These are phyloP conservation scores for Carpinus viminea DNA, from an alignment of 306 rosid species.

Conservation along the genomic window DNA sequence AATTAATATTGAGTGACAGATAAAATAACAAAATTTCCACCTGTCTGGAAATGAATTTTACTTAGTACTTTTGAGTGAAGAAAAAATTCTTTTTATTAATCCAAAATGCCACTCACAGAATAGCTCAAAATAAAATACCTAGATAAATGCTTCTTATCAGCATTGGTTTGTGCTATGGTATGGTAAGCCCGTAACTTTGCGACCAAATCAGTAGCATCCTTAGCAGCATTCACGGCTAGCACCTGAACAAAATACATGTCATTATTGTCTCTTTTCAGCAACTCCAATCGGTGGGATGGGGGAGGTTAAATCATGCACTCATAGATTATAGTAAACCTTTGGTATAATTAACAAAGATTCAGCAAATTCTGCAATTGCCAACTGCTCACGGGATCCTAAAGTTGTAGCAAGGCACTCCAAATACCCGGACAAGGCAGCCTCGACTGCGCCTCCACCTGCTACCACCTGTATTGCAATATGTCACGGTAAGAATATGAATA, in stretches of 20 bases:
- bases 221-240: slow-evolving; percentile 96
- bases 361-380: slow-evolving; percentile 98
- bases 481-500: slow-evolving; percentile 4
- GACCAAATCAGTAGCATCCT: slow-evolving; percentile 95
- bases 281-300: not conserved
- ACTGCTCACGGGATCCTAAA: slow-evolving; percentile 95
- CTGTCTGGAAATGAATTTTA: not conserved
- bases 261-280: slow-evolving; percentile 1
- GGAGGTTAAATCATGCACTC: not conserved
- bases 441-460: slow-evolving; percentile 99
- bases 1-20: not conserved
- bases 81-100: not conserved
- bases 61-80: not conserved
- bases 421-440: slow-evolving; percentile 88
- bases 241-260: slow-evolving; percentile 52
- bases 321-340: slow-evolving; percentile 45
- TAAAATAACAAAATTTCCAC: not conserved
- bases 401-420: slow-evolving; percentile 96
- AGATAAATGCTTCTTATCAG: slow-evolving; percentile 83
- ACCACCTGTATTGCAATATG: slow-evolving; percentile 64
- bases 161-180: slow-evolving; percentile 81
- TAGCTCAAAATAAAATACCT: slow-evolving; percentile 49
- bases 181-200: slow-evolving; percentile 89
- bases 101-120: not conserved
- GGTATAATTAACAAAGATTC: slow-evolving; percentile 89